Evolutionary conservation across 2,329 filamentous ascomycete species (phyloP).

Genomic region (Paraconiothyrium sp.): DNA sequence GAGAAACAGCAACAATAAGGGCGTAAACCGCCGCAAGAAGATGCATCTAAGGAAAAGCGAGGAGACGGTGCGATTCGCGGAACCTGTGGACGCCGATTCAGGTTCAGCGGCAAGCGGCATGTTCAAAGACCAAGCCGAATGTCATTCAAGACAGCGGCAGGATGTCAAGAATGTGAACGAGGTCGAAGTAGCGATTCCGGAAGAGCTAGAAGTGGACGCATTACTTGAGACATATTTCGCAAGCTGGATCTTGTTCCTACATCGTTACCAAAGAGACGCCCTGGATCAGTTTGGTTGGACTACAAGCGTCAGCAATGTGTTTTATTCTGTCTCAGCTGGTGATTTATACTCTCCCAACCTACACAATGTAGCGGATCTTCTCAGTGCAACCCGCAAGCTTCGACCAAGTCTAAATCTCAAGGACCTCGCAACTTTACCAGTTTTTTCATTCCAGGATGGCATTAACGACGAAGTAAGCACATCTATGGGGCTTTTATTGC

Average conservation of each 20-base stretch:
- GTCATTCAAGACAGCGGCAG: slow-evolving; percentile 1
- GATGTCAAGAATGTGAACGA: slow-evolving; percentile 14
- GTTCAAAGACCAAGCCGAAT: slow-evolving; percentile 1
- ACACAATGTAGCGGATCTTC: slow-evolving; percentile 20
- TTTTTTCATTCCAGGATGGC: slow-evolving; percentile 41
- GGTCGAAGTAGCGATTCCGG: slow-evolving; percentile 30
- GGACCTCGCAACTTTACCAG: neutral
- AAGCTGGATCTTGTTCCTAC: slow-evolving; percentile 41
- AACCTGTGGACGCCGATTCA: neutral
- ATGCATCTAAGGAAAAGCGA: slow-evolving; percentile 19
- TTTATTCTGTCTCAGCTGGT: slow-evolving; percentile 28
- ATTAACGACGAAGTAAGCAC: slow-evolving; percentile 39
- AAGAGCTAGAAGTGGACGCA: slow-evolving; percentile 19
- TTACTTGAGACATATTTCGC: slow-evolving; percentile 38
- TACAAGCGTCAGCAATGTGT: slow-evolving; percentile 21
- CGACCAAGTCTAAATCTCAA: neutral
- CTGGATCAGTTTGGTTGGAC: slow-evolving; percentile 45
- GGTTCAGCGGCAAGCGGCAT: neutral
- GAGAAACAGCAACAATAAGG: neutral
- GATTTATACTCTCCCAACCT: slow-evolving; percentile 31
- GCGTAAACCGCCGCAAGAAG: neutral
- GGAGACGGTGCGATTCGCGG: slow-evolving; percentile 10
- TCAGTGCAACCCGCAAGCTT: neutral
- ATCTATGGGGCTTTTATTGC: neutral
- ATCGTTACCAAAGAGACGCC: slow-evolving; percentile 44